Conservation (phyloP, 2,329 filamentous ascomycete genomes). For the Colletotrichum sp. region DNA sequence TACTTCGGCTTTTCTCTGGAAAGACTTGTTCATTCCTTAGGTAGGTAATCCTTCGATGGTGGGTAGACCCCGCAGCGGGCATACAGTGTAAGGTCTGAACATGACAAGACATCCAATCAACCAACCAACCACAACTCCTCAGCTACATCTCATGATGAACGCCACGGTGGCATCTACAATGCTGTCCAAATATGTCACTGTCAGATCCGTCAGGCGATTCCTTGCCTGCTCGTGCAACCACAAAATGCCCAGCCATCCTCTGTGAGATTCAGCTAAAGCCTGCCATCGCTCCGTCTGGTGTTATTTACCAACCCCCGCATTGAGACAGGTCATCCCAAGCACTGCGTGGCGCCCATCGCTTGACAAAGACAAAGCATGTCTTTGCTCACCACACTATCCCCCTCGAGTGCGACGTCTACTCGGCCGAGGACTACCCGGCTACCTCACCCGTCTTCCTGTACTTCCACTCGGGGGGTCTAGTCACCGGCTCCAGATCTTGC, state of each 20-base stretch:
- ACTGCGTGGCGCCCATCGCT: background rate
- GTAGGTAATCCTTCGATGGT: background rate
- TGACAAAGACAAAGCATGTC: constrained; percentile 27
- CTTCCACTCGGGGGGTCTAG: constrained; percentile 40
- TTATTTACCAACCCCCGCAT: background rate
- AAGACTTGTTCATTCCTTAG: background rate
- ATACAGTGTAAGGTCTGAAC: background rate
- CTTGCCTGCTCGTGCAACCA: background rate
- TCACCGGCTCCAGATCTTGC: constrained; percentile 32
- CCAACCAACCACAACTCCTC: background rate
- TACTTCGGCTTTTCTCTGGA: background rate
- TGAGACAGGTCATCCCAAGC: background rate
- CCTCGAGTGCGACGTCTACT: constrained; percentile 40
- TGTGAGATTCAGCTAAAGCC: background rate
- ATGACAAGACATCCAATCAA: background rate
- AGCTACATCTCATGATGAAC: background rate
- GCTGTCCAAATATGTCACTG: background rate
- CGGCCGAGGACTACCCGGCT: constrained; percentile 24
- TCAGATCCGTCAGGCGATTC: background rate
- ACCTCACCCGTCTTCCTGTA: constrained; percentile 36
- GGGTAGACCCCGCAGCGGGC: background rate
- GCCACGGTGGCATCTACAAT: background rate
- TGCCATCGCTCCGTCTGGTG: background rate
- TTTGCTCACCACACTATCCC: constrained; percentile 35
- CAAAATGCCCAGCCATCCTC: background rate